Percentiles rank a stretch among this genome's conserved stretches.
Evolutionary conservation across 306 rosid genomes (phyloP).

Genomic region (Inga leiocalycina): DNA sequence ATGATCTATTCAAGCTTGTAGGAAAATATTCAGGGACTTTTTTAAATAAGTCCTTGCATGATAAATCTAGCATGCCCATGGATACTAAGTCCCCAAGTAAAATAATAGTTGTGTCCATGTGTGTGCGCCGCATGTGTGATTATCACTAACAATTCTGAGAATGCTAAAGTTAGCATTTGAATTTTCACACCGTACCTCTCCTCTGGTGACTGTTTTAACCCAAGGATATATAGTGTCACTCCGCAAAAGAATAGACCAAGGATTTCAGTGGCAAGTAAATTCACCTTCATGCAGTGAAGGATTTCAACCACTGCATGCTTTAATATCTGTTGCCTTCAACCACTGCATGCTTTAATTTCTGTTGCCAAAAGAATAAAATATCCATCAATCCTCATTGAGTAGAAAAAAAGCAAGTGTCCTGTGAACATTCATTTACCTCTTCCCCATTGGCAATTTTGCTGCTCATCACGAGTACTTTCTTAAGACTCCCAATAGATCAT

Average conservation of each 20-base stretch:
- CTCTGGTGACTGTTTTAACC: slow-evolving; percentile 56
- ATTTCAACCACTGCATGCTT: slow-evolving; percentile 72
- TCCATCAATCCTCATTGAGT: neutral
- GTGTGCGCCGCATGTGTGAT: neutral
- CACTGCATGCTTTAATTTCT: slow-evolving; percentile 69
- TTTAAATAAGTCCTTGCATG: neutral
- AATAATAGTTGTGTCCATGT: neutral
- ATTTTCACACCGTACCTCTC: slow-evolving; percentile 51
- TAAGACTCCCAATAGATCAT: slow-evolving; percentile 83
- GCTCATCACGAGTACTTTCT: slow-evolving; percentile 69
- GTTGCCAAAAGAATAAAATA: slow-evolving; percentile 36
- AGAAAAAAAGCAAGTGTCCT: slow-evolving; percentile 10
- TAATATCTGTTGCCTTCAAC: slow-evolving; percentile 66
- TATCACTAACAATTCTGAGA: neutral
- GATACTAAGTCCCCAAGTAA: neutral
- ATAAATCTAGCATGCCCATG: neutral
- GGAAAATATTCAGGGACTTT: neutral
- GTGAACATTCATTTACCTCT: slow-evolving; percentile 59
- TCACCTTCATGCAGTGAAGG: slow-evolving; percentile 73
- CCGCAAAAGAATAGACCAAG: slow-evolving; percentile 38
- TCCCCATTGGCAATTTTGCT: slow-evolving; percentile 55
- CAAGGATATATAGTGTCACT: slow-evolving; percentile 70
- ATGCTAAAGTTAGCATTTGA: neutral
- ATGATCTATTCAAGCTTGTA: slow-evolving; percentile 4
- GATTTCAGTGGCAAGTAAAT: neutral